A percentile compares a stretch with the other conserved stretches of the same genome.
Evolutionary conservation across 306 rosid species (phyloP).

Genomic region (Pterocarpus macrocarpus): DNA sequence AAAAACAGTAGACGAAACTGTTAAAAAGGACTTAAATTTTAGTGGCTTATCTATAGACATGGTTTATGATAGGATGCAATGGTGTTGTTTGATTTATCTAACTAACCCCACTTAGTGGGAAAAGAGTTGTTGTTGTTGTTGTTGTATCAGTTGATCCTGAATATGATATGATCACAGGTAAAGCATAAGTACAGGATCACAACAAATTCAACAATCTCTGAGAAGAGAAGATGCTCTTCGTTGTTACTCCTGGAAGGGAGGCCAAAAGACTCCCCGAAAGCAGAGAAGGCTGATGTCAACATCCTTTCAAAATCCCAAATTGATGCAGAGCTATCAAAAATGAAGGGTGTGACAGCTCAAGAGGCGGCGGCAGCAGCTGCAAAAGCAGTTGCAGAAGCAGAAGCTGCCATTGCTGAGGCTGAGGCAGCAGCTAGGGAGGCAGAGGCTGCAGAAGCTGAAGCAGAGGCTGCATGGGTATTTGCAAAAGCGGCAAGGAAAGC

Average conservation of each 20-base stretch:
- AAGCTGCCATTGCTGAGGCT: slow-evolving; percentile 90
- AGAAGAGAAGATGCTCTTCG: slow-evolving; percentile 71
- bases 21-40: too few species aligned
- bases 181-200: slow-evolving; percentile 82
- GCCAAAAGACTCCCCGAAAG: slow-evolving; percentile 63
- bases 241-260: slow-evolving; percentile 61
- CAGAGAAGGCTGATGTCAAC: slow-evolving; percentile 61
- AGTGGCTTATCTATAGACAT: too few species aligned
- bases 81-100: too few species aligned
- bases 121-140: too few species aligned
- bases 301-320: slow-evolving; percentile 73
- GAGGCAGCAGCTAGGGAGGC: slow-evolving; percentile 95
- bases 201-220: slow-evolving; percentile 60
- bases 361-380: slow-evolving; percentile 94
- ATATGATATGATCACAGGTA: slow-evolving; percentile 59
- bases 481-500: slow-evolving; percentile 95
- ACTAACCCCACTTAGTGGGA: too few species aligned
- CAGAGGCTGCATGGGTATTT: slow-evolving; percentile 90
- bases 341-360: slow-evolving; percentile 83
- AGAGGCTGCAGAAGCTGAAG: slow-evolving; percentile 93
- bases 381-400: slow-evolving; percentile 93
- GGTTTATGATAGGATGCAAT: too few species aligned
- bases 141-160: slow-evolving; percentile 6
- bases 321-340: slow-evolving; percentile 76
- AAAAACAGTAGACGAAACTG: too few species aligned